phyloP scores from a whole-genome alignment of 2,329 filamentous ascomycete species.

The Alternaria panax region DNA sequence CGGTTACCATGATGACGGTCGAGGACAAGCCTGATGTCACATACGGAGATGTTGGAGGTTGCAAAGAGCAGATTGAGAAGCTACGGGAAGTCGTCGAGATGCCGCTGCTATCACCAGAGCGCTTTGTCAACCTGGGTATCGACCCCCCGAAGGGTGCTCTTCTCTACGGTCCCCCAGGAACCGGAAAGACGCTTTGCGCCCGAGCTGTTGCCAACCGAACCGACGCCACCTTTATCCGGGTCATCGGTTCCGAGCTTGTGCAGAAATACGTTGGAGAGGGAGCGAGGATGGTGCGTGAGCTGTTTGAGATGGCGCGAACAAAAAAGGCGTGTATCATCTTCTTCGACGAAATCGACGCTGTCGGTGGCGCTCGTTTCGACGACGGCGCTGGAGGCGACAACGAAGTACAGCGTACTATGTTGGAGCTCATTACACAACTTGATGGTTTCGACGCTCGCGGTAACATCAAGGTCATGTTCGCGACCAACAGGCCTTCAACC shows the following conservation, averaged over 20 bases:
- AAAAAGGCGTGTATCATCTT: conserved; percentile 99
- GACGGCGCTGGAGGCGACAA: conserved; percentile 97
- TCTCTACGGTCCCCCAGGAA: conserved; percentile 95
- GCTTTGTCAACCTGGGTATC: conserved; percentile 98
- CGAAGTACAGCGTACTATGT: conserved; percentile 96
- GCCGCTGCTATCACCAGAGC: conserved; percentile 93
- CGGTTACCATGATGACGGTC: conserved; percentile 99
- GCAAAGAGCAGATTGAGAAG: conserved; percentile 99
- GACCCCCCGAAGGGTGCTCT: conserved; percentile 97
- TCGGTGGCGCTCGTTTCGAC: conserved; percentile 94
- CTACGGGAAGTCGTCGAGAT: conserved; percentile 98
- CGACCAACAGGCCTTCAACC: conserved; percentile 94
- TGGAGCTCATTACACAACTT: conserved; percentile 95
- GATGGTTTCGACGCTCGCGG: conserved; percentile 96
- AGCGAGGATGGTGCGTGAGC: conserved; percentile 96
- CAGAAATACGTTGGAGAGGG: conserved; percentile 99
- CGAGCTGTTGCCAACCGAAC: conserved; percentile 97
- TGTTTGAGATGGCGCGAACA: conserved; percentile 99
- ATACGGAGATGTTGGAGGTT: conserved; percentile 97
- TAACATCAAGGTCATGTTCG: conserved; percentile 99
- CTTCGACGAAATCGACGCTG: conserved; percentile 97
- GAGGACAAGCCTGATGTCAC: conserved; percentile 99
- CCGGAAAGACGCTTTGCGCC: conserved; percentile 98
- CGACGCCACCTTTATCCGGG: conserved; percentile 97
- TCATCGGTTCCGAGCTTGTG: conserved; percentile 96